Conservation (phyloP, 306 rosid genomes). For the Vigna angularis region DNA sequence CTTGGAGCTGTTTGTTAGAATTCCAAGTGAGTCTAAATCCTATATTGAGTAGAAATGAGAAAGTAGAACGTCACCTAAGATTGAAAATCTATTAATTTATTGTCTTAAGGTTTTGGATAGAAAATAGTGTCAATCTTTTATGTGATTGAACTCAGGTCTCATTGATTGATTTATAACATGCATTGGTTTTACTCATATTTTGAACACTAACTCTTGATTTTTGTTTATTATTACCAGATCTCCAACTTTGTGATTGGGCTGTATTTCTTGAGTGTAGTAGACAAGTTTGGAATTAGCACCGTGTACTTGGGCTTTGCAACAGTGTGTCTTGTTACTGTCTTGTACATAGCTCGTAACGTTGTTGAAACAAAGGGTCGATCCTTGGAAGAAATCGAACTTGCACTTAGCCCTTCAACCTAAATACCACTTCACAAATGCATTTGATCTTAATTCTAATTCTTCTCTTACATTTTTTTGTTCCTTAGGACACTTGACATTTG, state of each 20-base stretch:
- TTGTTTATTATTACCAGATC: slow-evolving; percentile 54
- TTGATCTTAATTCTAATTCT: neutral
- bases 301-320: slow-evolving; percentile 77
- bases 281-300: slow-evolving; percentile 75
- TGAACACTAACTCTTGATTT: neutral
- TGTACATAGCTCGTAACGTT: slow-evolving; percentile 72
- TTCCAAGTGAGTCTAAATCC: no score
- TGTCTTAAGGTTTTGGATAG: no score
- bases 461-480: slow-evolving; percentile 4
- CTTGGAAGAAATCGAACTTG: slow-evolving; percentile 83
- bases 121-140: no score
- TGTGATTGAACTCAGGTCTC: rapidly evolving
- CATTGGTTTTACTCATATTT: neutral
- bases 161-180: neutral
- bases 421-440: neutral
- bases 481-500: neutral
- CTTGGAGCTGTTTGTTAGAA: neutral
- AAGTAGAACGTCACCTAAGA: no score
- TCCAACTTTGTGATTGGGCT: slow-evolving; percentile 87
- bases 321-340: slow-evolving; percentile 72
- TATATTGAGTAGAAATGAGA: no score
- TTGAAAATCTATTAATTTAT: no score
- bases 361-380: slow-evolving; percentile 94
- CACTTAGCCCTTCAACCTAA: slow-evolving; percentile 59
- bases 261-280: slow-evolving; percentile 85